These are phyloP conservation scores for Tieghemostelium lacteum DNA, from an alignment of 78 protist genomes.

Conservation along the genomic window DNA sequence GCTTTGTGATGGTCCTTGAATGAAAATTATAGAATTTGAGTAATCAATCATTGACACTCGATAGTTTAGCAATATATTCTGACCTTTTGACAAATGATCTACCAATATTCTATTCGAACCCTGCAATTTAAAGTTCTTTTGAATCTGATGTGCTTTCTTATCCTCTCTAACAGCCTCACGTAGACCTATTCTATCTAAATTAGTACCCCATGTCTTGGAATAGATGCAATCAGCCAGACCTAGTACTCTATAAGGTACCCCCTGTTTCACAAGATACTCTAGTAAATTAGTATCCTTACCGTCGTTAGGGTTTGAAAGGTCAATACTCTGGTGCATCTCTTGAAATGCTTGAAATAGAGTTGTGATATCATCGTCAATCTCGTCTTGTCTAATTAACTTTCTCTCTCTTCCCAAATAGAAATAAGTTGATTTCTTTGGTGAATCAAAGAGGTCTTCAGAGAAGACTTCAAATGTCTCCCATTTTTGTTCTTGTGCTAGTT, in stretches of 20 bases:
- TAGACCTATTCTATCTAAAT: conserved; percentile 58
- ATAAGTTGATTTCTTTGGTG: conserved; percentile 3
- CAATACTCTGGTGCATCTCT: not conserved
- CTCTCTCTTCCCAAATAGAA: conserved; percentile 61
- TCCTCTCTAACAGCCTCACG: conserved; percentile 49
- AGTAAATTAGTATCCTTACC: conserved; percentile 9
- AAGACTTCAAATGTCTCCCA: conserved; percentile 58
- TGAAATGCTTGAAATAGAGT: conserved; percentile 3
- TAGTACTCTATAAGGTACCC: conserved; percentile 32
- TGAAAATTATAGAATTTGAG: not conserved
- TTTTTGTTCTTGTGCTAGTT: conserved; percentile 14
- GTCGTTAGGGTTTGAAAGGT: not conserved
- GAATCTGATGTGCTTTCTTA: conserved; percentile 17
- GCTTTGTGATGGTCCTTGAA: not conserved
- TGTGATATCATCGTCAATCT: conserved; percentile 31
- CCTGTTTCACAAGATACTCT: conserved; percentile 14
- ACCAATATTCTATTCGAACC: conserved; percentile 33
- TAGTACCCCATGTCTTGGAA: conserved; percentile 74
- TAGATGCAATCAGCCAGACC: conserved; percentile 74
- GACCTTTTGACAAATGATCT: conserved; percentile 26
- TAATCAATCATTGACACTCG: conserved; percentile 15
- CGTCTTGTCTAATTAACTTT: conserved; percentile 23
- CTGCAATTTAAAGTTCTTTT: conserved; percentile 37
- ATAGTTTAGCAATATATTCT: conserved; percentile 17
- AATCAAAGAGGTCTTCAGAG: conserved; percentile 1